Conservation (phyloP, 176 grass and related monocot species). For the Rhynchospora breviuscula region DNA sequence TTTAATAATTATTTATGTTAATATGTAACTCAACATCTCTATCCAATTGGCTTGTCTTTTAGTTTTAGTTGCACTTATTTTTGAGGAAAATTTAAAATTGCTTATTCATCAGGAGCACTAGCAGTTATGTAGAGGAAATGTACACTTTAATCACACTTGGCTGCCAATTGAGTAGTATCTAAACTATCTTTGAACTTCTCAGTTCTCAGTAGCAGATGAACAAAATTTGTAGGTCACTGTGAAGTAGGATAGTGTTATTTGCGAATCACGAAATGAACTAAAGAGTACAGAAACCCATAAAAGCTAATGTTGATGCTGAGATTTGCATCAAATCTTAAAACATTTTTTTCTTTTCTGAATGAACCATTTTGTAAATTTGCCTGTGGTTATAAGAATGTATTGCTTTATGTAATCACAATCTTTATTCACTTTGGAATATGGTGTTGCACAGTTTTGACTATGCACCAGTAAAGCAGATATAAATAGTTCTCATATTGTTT, state of each 20-base stretch:
- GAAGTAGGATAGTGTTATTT: neutral
- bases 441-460: neutral
- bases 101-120: neutral
- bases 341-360: neutral
- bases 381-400: neutral
- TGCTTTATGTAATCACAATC: neutral
- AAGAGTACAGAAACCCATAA: neutral
- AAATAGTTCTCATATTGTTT: conserved; percentile 14
- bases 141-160: neutral
- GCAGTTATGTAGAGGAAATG: neutral
- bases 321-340: neutral
- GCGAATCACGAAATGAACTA: neutral
- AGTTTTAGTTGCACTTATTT: neutral
- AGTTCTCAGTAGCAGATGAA: neutral
- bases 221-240: neutral
- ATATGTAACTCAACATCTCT: neutral
- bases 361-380: neutral
- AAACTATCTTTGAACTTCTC: neutral
- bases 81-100: neutral
- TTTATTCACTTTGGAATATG: neutral
- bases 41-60: neutral
- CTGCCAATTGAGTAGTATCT: neutral
- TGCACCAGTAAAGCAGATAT: neutral
- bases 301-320: neutral
- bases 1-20: neutral